Base-by-base conservation (phyloP, 371 early-diverging fungal genomes). In the Mucor mucedo region DNA sequence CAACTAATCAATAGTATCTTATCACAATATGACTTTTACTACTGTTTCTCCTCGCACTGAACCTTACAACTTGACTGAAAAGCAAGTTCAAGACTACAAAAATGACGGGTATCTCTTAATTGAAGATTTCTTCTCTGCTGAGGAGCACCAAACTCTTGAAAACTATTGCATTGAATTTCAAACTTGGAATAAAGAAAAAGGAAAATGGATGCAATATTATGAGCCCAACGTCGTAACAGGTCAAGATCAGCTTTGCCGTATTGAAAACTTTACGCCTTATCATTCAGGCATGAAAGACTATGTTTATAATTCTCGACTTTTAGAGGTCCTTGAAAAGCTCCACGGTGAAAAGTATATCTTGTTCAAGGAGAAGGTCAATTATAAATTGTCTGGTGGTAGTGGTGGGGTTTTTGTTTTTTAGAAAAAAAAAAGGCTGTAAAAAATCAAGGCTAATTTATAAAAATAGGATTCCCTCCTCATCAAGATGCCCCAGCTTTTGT, bases 201-300 rank as follows among this genome's bases (percentile, higher is more conserved):
- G 79, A 4, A 85, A 85, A 49, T 85, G 85, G 83, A 85, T 85
- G 85, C 79, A 83, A 65, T 85, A 84, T 63, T 83, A 85, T 68
- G 85, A 84, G 62, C 55, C 56, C 27, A 81, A 81, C 66, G 75
- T 71, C 27, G 40, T 39, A 11, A 75, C 76, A 9, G 72, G 69
- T 39, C 68, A 72, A 35, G 71, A 65, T 27, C 79, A 77, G 45
- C 75, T 85, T 2, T 85, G 85, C 58, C 83, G 85, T 49, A 85
- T 83, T 3, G 85, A 85, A 38, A 84, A 84, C 57, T 85, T 85
- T 60, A 81, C 83, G 1, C 84, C 84, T 6, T 84, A 69, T 62
- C 78, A 74, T 63, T 65, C 65, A 33, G 73, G 73, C 8, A 67
- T 82, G 65, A 60, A 66, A 28, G 38, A 62, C 30, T 72, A 77